Conservation (phyloP, 2,329 filamentous ascomycete species). For the Xylariaceae sp. region DNA sequence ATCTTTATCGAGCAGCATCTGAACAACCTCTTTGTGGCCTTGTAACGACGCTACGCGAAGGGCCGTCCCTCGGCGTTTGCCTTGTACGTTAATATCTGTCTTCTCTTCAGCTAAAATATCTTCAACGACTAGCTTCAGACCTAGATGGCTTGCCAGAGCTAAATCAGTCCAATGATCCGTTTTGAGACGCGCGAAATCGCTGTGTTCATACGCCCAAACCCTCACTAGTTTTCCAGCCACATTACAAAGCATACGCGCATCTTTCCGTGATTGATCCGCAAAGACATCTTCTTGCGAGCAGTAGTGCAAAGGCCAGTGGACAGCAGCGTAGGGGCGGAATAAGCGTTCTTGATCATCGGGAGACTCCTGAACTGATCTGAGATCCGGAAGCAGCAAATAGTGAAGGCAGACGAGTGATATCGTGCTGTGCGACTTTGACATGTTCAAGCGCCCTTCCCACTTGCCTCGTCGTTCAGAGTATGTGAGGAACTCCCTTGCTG, state of each 20-base stretch:
- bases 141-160: not conserved
- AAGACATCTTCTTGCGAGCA: too few relatives aligned
- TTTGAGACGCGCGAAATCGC: too few relatives aligned
- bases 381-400: not conserved
- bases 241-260: too few relatives aligned
- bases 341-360: not conserved
- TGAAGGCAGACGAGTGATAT: not conserved
- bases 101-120: not conserved
- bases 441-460: constrained; percentile 5
- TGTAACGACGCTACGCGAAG: too few relatives aligned
- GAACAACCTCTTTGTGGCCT: too few relatives aligned
- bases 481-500: constrained; percentile 10
- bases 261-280: too few relatives aligned
- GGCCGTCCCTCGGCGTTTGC: too few relatives aligned
- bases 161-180: not conserved
- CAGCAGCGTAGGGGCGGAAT: not conserved
- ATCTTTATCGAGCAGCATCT: too few relatives aligned
- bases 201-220: too few relatives aligned
- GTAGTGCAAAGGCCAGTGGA: not conserved
- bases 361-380: not conserved
- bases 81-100: too few relatives aligned
- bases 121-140: not conserved
- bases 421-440: not conserved
- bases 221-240: not conserved
- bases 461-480: not conserved